Conservation (phyloP, 106 monocot genomes). For the Dendrobium chrysotoxum region DNA sequence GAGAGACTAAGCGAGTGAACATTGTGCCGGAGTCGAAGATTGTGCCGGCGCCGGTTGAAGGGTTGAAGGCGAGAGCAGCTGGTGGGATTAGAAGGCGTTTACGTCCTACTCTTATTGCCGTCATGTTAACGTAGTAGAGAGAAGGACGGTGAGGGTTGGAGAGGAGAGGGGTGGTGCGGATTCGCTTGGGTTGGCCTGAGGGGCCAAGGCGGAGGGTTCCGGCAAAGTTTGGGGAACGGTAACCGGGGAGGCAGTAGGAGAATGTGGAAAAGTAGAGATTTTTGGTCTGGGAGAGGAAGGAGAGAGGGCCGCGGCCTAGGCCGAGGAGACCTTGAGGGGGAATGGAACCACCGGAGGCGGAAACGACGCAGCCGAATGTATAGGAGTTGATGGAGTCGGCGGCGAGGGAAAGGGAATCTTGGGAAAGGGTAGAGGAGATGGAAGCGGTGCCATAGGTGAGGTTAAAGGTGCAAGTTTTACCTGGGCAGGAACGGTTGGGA, state of each 20-base stretch:
- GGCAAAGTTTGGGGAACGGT: constrained; percentile 80
- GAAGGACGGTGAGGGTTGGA: constrained; percentile 70
- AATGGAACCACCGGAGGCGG: constrained; percentile 29
- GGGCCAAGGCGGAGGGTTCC: constrained; percentile 88
- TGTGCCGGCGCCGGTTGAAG: constrained; percentile 77
- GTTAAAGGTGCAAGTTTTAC: constrained; percentile 46
- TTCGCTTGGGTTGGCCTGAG: constrained; percentile 51
- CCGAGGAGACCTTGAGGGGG: constrained; percentile 92
- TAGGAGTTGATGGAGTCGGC: constrained; percentile 27
- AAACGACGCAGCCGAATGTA: constrained; percentile 53
- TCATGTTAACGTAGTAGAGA: constrained; percentile 85
- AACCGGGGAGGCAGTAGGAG: constrained; percentile 94
- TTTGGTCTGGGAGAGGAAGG: constrained; percentile 62
- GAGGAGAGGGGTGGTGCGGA: constrained; percentile 70
- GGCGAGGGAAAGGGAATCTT: constrained; percentile 60
- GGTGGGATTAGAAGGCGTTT: constrained; percentile 30
- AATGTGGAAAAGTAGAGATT: constrained; percentile 52
- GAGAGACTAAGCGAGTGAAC: constrained; percentile 79
- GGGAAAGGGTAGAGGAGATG: constrained; percentile 36
- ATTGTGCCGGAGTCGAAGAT: constrained; percentile 93
- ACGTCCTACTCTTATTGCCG: constrained; percentile 53
- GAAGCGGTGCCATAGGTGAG: constrained; percentile 59
- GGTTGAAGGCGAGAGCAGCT: constrained; percentile 51
- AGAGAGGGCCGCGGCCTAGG: constrained; percentile 67
- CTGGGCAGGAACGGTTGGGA: constrained; percentile 28